Conservation (phyloP, 495 filamentous ascomycete genomes). For the Lepidopterella palustris region DNA sequence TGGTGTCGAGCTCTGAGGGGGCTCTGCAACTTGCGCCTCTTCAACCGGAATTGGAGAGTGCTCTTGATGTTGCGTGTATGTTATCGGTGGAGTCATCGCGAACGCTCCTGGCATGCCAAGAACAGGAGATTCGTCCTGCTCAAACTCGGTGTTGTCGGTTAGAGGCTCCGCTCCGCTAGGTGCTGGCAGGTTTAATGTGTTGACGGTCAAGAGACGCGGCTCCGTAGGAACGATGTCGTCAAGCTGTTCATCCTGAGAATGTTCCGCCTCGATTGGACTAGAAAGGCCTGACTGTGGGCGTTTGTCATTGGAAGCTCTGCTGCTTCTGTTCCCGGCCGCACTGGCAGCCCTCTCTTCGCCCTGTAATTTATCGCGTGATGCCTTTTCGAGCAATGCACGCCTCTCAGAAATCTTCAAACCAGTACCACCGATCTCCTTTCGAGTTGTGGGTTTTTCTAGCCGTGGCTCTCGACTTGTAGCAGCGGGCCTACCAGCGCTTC, state of each 20-base stretch:
- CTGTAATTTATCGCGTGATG: background rate
- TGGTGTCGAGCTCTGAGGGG: slow-evolving; percentile 33
- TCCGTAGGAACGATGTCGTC: background rate
- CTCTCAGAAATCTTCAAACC: background rate
- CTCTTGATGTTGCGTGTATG: slow-evolving; percentile 55
- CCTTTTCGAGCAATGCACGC: background rate
- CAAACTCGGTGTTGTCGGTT: slow-evolving; percentile 32
- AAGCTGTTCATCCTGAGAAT: background rate
- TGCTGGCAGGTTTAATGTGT: slow-evolving; percentile 9
- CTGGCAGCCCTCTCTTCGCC: background rate
- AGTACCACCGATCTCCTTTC: background rate
- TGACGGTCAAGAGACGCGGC: slow-evolving; percentile 6
- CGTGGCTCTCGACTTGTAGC: background rate
- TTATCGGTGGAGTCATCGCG: slow-evolving; percentile 38
- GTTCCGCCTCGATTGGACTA: background rate
- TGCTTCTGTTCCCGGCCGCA: background rate
- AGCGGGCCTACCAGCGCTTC: background rate
- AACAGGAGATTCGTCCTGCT: slow-evolving; percentile 47
- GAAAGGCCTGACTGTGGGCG: background rate
- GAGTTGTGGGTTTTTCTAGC: background rate
- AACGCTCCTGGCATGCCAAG: slow-evolving; percentile 61
- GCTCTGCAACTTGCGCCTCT: slow-evolving; percentile 20
- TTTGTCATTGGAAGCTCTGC: background rate
- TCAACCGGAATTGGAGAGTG: slow-evolving; percentile 35
- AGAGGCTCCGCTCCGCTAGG: slow-evolving; percentile 17